These are phyloP conservation scores for Chlamydomonas eustigma DNA, from an alignment of 139 green algal species.

Conservation along the genomic window DNA sequence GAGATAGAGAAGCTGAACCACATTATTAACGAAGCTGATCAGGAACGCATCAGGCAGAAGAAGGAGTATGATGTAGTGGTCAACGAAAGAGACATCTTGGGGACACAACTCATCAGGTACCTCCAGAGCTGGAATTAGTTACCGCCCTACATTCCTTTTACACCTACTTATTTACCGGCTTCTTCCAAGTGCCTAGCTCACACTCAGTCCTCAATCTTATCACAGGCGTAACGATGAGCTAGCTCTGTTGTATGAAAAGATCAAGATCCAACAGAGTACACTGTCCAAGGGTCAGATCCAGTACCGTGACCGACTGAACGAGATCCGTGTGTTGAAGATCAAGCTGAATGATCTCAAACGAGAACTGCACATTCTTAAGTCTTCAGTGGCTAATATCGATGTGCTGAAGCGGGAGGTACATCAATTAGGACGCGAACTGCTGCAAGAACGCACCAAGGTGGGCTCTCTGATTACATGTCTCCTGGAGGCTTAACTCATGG, in stretches of 20 bases:
- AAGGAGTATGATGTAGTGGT: conserved; percentile 88
- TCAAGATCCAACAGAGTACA: conserved; percentile 86
- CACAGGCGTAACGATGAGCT: conserved; percentile 83
- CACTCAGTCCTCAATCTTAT: too few species aligned
- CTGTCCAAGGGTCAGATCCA: conserved; percentile 81
- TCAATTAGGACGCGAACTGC: conserved; percentile 73
- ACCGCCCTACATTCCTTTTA: background rate
- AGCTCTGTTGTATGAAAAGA: conserved; percentile 91
- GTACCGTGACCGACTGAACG: conserved; percentile 84
- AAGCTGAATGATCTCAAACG: conserved; percentile 77
- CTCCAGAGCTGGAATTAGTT: too few species aligned
- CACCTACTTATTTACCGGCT: too few species aligned
- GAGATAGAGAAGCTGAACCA: conserved; percentile 83
- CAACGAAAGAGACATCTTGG: conserved; percentile 85
- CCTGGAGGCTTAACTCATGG: too few species aligned
- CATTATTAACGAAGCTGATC: conserved; percentile 72
- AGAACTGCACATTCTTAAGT: conserved; percentile 79
- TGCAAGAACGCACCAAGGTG: conserved; percentile 53
- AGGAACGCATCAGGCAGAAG: conserved; percentile 74
- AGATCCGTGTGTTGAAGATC: conserved; percentile 87
- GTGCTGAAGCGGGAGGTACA: conserved; percentile 88
- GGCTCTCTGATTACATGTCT: too few species aligned
- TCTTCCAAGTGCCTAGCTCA: too few species aligned
- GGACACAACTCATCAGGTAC: conserved; percentile 65
- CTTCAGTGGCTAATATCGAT: conserved; percentile 74